Evolutionary conservation across 2,329 filamentous ascomycete species (phyloP).

Genomic region (Aspergillus caelatus): DNA sequence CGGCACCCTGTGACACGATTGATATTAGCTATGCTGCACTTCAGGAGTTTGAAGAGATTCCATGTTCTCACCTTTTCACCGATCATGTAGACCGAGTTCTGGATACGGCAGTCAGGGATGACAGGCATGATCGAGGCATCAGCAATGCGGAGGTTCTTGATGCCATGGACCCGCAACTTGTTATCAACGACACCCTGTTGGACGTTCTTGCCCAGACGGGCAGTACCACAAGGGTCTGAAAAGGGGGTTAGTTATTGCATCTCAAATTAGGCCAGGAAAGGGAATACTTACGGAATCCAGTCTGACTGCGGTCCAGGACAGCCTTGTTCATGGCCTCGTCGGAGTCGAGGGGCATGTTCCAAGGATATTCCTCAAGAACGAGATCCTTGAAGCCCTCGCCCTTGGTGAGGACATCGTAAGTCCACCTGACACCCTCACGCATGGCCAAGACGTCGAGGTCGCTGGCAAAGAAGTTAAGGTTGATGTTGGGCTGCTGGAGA

Average conservation of each 20-base stretch:
- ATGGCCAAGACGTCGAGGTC: slow-evolving; percentile 60
- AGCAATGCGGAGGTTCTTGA: slow-evolving; percentile 57
- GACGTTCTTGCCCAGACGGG: slow-evolving; percentile 56
- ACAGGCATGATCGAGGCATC: slow-evolving; percentile 62
- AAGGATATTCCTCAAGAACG: slow-evolving; percentile 55
- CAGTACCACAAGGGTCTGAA: slow-evolving; percentile 57
- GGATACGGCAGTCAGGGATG: slow-evolving; percentile 59
- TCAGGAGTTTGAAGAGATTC: not conserved
- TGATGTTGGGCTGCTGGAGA: slow-evolving; percentile 44
- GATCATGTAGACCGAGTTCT: slow-evolving; percentile 64
- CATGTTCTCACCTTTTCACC: slow-evolving; percentile 49
- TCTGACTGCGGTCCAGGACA: slow-evolving; percentile 63
- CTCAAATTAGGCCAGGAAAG: not conserved
- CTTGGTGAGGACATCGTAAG: slow-evolving; percentile 58
- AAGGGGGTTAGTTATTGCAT: not conserved
- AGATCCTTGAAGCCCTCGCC: slow-evolving; percentile 58
- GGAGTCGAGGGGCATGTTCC: slow-evolving; percentile 59
- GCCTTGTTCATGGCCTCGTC: slow-evolving; percentile 60
- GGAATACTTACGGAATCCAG: slow-evolving; percentile 34
- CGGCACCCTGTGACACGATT: slow-evolving; percentile 24
- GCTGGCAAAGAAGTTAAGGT: slow-evolving; percentile 50
- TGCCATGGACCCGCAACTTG: slow-evolving; percentile 55
- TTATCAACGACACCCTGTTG: slow-evolving; percentile 57
- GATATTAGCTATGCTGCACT: slow-evolving; percentile 1
- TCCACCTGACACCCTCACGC: slow-evolving; percentile 60